Percentiles rank a stretch among this genome's conserved stretches.
These are phyloP conservation scores for Corrigiola litoralis DNA, from an alignment of 179 eudicot species.

Conservation along the genomic window DNA sequence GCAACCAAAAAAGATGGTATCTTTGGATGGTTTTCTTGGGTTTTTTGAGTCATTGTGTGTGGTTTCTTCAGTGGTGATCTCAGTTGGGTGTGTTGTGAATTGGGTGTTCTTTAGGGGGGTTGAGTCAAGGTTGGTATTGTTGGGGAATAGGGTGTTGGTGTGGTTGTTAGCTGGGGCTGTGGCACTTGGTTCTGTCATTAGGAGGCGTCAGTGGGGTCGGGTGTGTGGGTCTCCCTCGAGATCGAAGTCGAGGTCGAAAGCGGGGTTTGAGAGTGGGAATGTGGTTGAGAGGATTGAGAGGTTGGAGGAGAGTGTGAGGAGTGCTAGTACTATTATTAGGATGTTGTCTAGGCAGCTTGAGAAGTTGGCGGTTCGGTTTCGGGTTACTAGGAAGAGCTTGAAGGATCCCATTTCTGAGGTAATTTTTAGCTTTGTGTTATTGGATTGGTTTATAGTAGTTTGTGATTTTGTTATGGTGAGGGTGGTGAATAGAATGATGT, in stretches of 20 bases:
- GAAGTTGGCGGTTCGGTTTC: slow-evolving; percentile 87
- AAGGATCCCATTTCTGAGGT: slow-evolving; percentile 94
- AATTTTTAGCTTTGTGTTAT: slow-evolving; percentile 9
- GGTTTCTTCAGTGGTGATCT: slow-evolving; percentile 45
- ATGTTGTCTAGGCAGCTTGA: slow-evolving; percentile 83
- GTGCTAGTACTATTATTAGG: slow-evolving; percentile 47
- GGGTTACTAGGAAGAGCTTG: slow-evolving; percentile 64
- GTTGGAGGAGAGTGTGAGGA: slow-evolving; percentile 73
- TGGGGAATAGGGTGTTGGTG: slow-evolving; percentile 49
- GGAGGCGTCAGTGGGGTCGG: slow-evolving; percentile 81
- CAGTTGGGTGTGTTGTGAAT: slow-evolving; percentile 42
- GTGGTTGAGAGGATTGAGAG: slow-evolving; percentile 79
- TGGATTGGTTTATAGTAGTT: background rate
- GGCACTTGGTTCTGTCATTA: slow-evolving; percentile 54
- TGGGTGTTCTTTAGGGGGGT: slow-evolving; percentile 30
- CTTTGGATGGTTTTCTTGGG: slow-evolving; percentile 53
- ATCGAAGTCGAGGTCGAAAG: slow-evolving; percentile 28
- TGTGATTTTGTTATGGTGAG: background rate
- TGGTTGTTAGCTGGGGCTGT: slow-evolving; percentile 57
- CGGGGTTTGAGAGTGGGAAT: slow-evolving; percentile 40
- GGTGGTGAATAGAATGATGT: background rate
- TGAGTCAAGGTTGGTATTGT: slow-evolving; percentile 35
- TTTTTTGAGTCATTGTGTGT: slow-evolving; percentile 50
- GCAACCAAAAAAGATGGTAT: slow-evolving; percentile 9
- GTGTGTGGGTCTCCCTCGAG: slow-evolving; percentile 35